Evolutionary conservation across 768 basidiomycete species (phyloP).

Genomic region (Dendrothele bispora): DNA sequence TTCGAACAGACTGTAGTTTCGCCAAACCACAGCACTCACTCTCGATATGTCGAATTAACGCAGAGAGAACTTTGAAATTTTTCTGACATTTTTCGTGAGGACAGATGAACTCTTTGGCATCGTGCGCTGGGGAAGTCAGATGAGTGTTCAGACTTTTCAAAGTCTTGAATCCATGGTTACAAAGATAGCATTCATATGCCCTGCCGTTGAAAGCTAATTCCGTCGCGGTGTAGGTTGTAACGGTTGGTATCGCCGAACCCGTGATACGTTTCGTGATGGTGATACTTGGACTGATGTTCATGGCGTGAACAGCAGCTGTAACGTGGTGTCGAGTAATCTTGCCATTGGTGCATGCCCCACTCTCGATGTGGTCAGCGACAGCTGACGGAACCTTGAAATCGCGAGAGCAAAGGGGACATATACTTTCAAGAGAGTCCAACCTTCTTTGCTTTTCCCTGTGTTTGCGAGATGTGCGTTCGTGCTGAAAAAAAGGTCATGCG

Average conservation of each 20-base stretch:
- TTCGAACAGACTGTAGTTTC: slow-evolving; percentile 27
- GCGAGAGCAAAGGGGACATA: slow-evolving; percentile 18
- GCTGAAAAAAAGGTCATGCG: too few species aligned
- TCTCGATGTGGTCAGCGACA: slow-evolving; percentile 23
- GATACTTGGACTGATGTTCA: slow-evolving; percentile 18
- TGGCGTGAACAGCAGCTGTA: slow-evolving; percentile 14
- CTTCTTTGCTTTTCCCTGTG: too few species aligned
- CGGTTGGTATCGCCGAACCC: slow-evolving; percentile 1
- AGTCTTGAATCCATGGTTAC: slow-evolving; percentile 15
- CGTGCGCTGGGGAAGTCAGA: slow-evolving; percentile 19
- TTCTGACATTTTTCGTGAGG: slow-evolving; percentile 27
- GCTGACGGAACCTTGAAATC: slow-evolving; percentile 19
- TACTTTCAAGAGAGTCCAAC: too few species aligned
- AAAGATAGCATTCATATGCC: slow-evolving; percentile 26
- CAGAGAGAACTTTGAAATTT: slow-evolving; percentile 36
- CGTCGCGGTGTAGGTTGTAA: slow-evolving; percentile 16
- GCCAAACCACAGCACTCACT: slow-evolving; percentile 37
- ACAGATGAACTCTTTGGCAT: slow-evolving; percentile 22
- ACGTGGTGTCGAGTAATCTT: slow-evolving; percentile 22
- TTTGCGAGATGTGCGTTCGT: too few species aligned
- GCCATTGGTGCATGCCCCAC: slow-evolving; percentile 19
- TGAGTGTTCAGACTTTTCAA: slow-evolving; percentile 13
- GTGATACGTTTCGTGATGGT: slow-evolving; percentile 20
- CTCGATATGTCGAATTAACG: slow-evolving; percentile 44
- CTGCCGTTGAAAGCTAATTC: slow-evolving; percentile 20